phyloP scores from a whole-genome alignment of 176 grass and related monocot genomes.

The Musa beccarii region DNA sequence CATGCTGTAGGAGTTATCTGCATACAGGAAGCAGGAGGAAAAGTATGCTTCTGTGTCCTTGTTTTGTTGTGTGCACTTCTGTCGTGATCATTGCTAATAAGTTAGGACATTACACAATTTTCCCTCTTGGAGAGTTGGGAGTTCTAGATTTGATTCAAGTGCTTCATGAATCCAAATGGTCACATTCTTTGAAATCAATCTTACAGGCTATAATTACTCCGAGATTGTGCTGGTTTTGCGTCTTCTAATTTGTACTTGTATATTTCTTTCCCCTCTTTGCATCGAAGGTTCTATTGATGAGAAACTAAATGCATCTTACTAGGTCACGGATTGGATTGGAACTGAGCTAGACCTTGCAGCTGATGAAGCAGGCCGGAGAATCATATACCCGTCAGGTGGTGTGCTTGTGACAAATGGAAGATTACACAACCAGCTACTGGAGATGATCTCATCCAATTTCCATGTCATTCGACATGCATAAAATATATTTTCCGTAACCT shows the following conservation, averaged over 20 bases:
- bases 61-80: not conserved
- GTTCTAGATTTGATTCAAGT: not conserved
- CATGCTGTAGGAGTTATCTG: conserved; percentile 84
- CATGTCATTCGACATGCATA: conserved; percentile 1
- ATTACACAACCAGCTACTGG: conserved; percentile 51
- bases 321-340: conserved; percentile 90
- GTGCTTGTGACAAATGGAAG: conserved; percentile 64
- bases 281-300: not conserved
- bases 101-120: not conserved
- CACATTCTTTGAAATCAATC: not conserved
- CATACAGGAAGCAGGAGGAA: conserved; percentile 76
- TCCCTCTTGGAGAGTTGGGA: not conserved
- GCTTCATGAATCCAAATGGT: not conserved
- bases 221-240: not conserved
- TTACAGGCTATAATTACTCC: not conserved
- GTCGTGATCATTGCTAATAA: not conserved
- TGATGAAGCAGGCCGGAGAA: conserved; percentile 57
- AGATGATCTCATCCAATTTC: conserved; percentile 59
- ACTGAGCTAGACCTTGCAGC: conserved; percentile 55
- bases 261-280: no score
- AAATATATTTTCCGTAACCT: not conserved
- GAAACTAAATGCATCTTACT: not conserved
- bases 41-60: conserved; percentile 37
- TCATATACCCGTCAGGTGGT: conserved; percentile 68
- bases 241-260: not conserved